These are phyloP conservation scores for Platanthera guangdongensis DNA, from an alignment of 106 monocot genomes.

Conservation along the genomic window DNA sequence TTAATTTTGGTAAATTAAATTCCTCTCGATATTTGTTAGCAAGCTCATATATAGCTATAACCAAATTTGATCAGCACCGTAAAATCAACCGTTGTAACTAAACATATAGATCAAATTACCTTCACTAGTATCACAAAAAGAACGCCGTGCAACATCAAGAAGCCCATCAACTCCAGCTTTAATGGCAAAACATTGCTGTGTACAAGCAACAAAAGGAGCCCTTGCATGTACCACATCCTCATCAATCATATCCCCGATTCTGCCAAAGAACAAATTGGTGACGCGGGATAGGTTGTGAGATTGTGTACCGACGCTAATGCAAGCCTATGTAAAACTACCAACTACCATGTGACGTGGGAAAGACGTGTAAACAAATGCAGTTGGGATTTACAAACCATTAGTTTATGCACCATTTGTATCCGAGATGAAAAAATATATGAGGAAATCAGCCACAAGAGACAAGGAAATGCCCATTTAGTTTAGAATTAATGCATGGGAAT, in stretches of 20 bases:
- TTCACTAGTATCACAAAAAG: conserved; percentile 98
- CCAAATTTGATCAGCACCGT: conserved; percentile 15
- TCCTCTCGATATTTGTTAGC: conserved; percentile 87
- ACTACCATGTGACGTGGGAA: no score
- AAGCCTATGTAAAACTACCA: no score
- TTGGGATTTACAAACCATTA: no score
- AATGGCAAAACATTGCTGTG: conserved; percentile 97
- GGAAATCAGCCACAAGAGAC: no score
- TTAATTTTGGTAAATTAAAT: conserved; percentile 81
- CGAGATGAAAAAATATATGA: no score
- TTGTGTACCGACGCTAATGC: no score
- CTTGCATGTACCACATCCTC: conserved; percentile 89
- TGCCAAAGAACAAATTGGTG: conserved; percentile 11
- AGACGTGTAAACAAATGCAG: no score
- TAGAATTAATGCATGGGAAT: no score
- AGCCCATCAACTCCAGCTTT: conserved; percentile 83
- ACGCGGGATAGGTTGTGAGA: no score
- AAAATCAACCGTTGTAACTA: background rate
- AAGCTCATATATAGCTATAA: conserved; percentile 84
- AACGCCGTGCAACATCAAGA: conserved; percentile 84
- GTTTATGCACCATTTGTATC: no score
- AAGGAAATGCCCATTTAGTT: no score
- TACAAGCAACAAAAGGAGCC: conserved; percentile 88
- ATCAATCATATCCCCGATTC: conserved; percentile 82
- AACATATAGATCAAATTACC: conserved; percentile 31